Conservation (phyloP, 2,329 filamentous ascomycete genomes). For the Fusarium marasasianum region DNA sequence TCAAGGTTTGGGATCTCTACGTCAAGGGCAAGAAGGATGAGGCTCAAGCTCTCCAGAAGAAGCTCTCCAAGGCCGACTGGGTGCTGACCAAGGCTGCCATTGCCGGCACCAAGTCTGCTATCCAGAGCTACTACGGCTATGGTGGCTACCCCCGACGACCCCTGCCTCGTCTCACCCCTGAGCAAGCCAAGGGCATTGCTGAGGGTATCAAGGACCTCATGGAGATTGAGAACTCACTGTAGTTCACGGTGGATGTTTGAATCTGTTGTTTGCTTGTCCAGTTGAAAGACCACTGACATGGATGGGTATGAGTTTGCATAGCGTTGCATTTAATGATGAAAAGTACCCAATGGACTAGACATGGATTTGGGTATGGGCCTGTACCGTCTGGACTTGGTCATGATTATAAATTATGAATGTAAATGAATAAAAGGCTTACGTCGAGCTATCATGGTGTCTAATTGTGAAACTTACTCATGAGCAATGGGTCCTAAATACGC, state of each 20-base stretch:
- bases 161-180: conserved; percentile 71
- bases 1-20: conserved; percentile 81
- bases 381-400: neutral
- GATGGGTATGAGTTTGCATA: conserved; percentile 30
- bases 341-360: neutral
- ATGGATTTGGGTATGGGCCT: neutral
- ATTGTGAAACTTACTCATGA: neutral
- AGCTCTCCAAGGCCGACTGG: conserved; percentile 85
- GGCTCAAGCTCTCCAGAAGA: conserved; percentile 77
- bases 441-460: neutral
- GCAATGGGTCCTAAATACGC: neutral
- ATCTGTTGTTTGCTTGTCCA: neutral
- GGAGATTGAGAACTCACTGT: conserved; percentile 69
- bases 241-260: neutral
- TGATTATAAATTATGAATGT: conserved; percentile 22
- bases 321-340: conserved; percentile 36
- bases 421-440: conserved; percentile 21
- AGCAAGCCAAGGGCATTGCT: conserved; percentile 61
- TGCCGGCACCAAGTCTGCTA: conserved; percentile 84
- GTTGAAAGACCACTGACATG: neutral
- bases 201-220: conserved; percentile 71
- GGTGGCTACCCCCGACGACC: conserved; percentile 80
- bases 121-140: conserved; percentile 84
- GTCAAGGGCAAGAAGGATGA: conserved; percentile 77
- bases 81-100: conserved; percentile 83